phyloP scores from a whole-genome alignment of 1,139 yeast species.

The Protomyces macrosporus region DNA sequence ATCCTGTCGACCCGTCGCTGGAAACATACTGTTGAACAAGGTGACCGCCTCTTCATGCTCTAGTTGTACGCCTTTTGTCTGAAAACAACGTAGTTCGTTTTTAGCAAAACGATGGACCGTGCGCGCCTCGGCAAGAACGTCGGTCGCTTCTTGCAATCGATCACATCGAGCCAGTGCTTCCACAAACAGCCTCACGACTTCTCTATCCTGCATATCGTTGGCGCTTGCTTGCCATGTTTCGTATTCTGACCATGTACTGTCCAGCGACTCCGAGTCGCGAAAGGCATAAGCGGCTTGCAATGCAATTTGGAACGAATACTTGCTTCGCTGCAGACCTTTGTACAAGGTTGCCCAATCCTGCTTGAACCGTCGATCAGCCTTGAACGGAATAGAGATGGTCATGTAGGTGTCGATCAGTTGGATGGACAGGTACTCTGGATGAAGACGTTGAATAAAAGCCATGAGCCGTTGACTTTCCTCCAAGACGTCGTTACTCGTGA shows the following conservation, averaged over 20 bases:
- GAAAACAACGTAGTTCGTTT: conserved; percentile 10
- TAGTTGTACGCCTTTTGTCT: conserved; percentile 15
- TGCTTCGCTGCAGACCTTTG: neutral
- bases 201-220: neutral
- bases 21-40: conserved; percentile 16
- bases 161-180: conserved; percentile 14
- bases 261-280: conserved; percentile 13
- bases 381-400: conserved; percentile 16
- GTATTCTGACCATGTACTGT: conserved; percentile 25
- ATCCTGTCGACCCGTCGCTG: neutral
- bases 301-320: conserved; percentile 21
- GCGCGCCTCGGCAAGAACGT: conserved; percentile 3
- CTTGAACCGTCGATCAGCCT: conserved; percentile 12
- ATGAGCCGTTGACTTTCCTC: conserved; percentile 17
- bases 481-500: conserved; percentile 16
- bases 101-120: neutral
- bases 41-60: conserved; percentile 20
- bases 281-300: conserved; percentile 24
- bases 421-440: conserved; percentile 4
- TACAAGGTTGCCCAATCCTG: conserved; percentile 19
- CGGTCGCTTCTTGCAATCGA: conserved; percentile 6
- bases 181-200: conserved; percentile 7
- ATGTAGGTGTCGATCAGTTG: conserved; percentile 26
- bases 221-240: conserved; percentile 6
- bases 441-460: neutral